phyloP scores from a whole-genome alignment of 2,329 filamentous ascomycete genomes.

The Bimuria novae-zelandiae region DNA sequence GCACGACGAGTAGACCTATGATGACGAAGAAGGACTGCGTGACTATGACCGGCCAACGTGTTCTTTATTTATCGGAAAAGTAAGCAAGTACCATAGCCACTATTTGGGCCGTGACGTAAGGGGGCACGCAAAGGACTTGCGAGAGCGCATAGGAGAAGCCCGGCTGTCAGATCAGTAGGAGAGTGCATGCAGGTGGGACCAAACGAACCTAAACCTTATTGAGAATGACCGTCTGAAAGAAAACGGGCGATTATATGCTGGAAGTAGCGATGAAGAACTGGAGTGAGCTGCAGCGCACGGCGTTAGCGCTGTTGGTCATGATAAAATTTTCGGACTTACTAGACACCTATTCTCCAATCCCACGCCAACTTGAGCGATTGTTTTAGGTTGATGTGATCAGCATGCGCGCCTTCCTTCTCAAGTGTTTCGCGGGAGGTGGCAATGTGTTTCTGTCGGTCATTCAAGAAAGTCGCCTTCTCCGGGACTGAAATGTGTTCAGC shows the following conservation, averaged over 20 bases:
- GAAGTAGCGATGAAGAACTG: conserved; percentile 39
- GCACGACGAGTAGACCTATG: conserved; percentile 25
- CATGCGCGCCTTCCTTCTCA: conserved; percentile 29
- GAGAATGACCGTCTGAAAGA: conserved; percentile 32
- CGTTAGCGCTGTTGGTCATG: background rate
- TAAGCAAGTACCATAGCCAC: conserved; percentile 23
- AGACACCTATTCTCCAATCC: conserved; percentile 38
- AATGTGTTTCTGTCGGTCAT: conserved; percentile 32
- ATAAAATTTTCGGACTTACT: conserved; percentile 16
- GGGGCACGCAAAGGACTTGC: conserved; percentile 29
- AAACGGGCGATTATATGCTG: conserved; percentile 28
- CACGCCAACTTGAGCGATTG: conserved; percentile 29
- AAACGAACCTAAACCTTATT: conserved; percentile 24
- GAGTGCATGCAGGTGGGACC: too few species aligned
- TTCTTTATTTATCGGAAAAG: conserved; percentile 27
- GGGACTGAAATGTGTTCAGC: conserved; percentile 20
- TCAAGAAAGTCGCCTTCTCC: conserved; percentile 35
- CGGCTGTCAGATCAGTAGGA: background rate
- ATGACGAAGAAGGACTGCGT: conserved; percentile 25
- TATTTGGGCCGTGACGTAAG: conserved; percentile 29
- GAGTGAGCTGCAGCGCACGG: conserved; percentile 18
- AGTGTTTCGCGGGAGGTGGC: conserved; percentile 27
- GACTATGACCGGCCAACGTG: conserved; percentile 29
- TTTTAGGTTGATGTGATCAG: conserved; percentile 29
- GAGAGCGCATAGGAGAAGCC: conserved; percentile 29